Base-by-base conservation (phyloP, 805 yeast species). In the Metschnikowia henanensis region DNA sequence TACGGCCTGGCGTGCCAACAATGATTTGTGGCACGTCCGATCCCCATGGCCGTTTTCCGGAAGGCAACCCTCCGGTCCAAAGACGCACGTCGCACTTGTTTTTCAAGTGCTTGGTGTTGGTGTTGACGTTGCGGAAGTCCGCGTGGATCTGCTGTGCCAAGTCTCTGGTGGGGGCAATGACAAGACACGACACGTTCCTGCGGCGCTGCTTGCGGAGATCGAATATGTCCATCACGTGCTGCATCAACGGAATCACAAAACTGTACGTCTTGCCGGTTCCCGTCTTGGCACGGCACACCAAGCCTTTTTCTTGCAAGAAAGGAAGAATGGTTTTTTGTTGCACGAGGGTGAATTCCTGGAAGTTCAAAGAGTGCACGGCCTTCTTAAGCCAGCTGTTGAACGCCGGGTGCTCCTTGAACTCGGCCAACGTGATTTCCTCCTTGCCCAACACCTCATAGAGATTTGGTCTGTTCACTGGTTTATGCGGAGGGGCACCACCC, bases 191-290 rank as follows among this genome's bases (percentile, higher is more conserved):
- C 3, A 64, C 62, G 39, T 57, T 57, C 9, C 52, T 73, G 51
- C 76, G 71, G 39, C 25, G 52, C 12, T 13, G 17, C n/a, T 26
- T 30, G n/a, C 68, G 51, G 20, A 22, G n/a, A 4, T 41, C 33
- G 28, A 39, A 35, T n/a, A 46, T 31, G 58, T 68, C 65, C 58
- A 69, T 51, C 46, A 75, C 65, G 35, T 79, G 76, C 58, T 88
- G 85, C 35, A 88, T 67, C 10, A 87, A 68, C 2, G 97, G 97
- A 33, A 91, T 71, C 47, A 91, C 84, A 62, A 88, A 90, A 0
- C 97, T 95, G 50, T 87, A 80, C 0, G 97, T 90, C 63, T 90
- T 90, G 58, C 97, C 97, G 2, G 97, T 90, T 61, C 97, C 97
- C 3, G 97, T 90, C 62, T 88, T 88, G 21, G 97, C 97, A 57